Conservation (phyloP, 2,329 filamentous ascomycete species). For the Penicillium hordei region DNA sequence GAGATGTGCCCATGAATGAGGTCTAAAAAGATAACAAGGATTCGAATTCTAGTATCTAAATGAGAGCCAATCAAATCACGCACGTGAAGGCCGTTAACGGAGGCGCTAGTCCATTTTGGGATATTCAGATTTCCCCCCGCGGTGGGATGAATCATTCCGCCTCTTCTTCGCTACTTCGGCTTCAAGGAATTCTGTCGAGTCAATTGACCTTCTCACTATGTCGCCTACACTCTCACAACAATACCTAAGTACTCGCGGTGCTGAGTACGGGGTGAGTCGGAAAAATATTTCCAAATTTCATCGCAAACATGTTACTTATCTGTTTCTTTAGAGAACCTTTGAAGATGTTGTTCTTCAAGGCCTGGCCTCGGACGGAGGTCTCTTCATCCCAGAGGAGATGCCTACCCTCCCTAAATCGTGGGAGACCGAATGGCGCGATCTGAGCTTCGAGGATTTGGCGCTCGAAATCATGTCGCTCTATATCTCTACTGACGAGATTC, state of each 20-base stretch:
- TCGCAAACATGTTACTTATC: constrained; percentile 7
- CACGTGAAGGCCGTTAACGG: constrained; percentile 35
- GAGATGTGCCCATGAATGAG: background rate
- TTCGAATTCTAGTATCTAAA: background rate
- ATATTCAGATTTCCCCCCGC: constrained; percentile 17
- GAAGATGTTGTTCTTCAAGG: constrained; percentile 80
- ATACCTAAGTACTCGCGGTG: constrained; percentile 36
- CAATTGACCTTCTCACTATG: constrained; percentile 18
- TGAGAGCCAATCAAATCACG: constrained; percentile 2
- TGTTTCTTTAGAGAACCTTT: constrained; percentile 62
- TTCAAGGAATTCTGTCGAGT: constrained; percentile 1
- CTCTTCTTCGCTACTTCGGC: background rate
- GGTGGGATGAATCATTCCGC: constrained; percentile 20
- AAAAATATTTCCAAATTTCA: background rate
- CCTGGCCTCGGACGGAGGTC: constrained; percentile 79
- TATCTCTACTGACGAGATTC: constrained; percentile 81
- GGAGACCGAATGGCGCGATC: constrained; percentile 1
- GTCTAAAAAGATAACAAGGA: background rate
- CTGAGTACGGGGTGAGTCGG: constrained; percentile 32
- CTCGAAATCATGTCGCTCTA: constrained; percentile 84
- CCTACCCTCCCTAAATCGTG: constrained; percentile 22
- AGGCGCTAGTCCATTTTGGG: constrained; percentile 25
- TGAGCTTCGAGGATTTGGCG: constrained; percentile 48
- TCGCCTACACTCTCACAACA: constrained; percentile 33
- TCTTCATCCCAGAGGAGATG: constrained; percentile 74